Percentiles rank a stretch among this genome's conserved stretches.
These are phyloP conservation scores for Handroanthus guayacan DNA, from an alignment of 257 asterid species.

Conservation along the genomic window DNA sequence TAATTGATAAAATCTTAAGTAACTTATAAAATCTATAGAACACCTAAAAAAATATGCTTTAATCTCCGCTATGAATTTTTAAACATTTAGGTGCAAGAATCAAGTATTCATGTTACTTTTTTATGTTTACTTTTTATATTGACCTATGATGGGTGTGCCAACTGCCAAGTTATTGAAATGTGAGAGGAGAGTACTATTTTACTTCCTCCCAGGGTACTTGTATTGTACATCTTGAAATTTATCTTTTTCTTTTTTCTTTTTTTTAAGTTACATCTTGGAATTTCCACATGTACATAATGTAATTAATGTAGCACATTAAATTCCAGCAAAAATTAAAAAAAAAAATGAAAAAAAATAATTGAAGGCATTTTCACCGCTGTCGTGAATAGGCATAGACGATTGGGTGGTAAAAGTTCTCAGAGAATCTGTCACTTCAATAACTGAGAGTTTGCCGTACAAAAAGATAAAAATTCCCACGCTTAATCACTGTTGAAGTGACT, in stretches of 20 bases:
- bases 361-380: too few relatives aligned
- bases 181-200: background rate
- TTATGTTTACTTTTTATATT: background rate
- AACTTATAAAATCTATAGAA: too few relatives aligned
- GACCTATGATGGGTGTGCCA: background rate
- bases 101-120: too few relatives aligned
- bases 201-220: background rate
- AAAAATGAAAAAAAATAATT: background rate
- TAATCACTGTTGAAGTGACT: constrained; percentile 2
- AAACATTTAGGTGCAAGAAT: too few relatives aligned
- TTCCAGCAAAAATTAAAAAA: background rate
- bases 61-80: too few relatives aligned
- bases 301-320: too few relatives aligned
- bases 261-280: too few relatives aligned
- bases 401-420: background rate
- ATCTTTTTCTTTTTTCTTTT: too few relatives aligned
- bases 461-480: background rate
- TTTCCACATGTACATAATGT: too few relatives aligned
- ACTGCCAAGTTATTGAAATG: background rate
- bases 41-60: too few relatives aligned
- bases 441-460: constrained; percentile 24
- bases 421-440: constrained; percentile 34
- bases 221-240: background rate
- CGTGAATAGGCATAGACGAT: background rate
- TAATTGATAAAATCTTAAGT: too few relatives aligned